Percentiles rank a stretch among this genome's conserved stretches.
phyloP scores from a whole-genome alignment of 169 alveolate genomes.

The Cryptosporidium sp. region DNA sequence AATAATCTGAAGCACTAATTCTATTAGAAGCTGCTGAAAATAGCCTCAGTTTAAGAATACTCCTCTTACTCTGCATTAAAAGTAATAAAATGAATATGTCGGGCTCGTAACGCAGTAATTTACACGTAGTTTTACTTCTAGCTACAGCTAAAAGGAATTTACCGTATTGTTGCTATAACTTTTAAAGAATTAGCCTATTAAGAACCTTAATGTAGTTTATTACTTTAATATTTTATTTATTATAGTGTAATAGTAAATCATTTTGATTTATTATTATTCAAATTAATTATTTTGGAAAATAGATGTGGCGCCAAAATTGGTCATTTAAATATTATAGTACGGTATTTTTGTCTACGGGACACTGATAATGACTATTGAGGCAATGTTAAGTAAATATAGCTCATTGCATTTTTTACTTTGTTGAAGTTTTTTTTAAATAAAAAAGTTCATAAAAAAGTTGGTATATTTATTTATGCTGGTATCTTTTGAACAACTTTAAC shows the following conservation, averaged over 20 bases:
- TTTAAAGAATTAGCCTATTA: neutral
- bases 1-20: constrained; percentile 1
- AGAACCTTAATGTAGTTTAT: neutral
- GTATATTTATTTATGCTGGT: too few relatives aligned
- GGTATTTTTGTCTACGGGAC: neutral
- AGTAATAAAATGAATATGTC: neutral
- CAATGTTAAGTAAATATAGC: neutral
- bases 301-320: constrained; percentile 31
- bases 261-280: neutral
- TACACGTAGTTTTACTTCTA: neutral
- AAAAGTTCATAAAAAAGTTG: neutral
- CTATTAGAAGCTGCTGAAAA: constrained; percentile 22
- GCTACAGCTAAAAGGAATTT: constrained; percentile 1
- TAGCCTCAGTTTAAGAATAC: neutral
- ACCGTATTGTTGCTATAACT: neutral
- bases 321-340: neutral
- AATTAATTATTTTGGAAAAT: neutral
- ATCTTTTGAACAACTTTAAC: neutral
- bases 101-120: neutral
- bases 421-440: neutral
- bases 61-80: constrained; percentile 14
- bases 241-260: neutral
- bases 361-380: neutral
- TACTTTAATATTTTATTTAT: neutral
- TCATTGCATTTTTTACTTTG: neutral